Evolutionary conservation across 768 basidiomycete genomes (phyloP).

Genomic region (Psilocybe tampanensis): DNA sequence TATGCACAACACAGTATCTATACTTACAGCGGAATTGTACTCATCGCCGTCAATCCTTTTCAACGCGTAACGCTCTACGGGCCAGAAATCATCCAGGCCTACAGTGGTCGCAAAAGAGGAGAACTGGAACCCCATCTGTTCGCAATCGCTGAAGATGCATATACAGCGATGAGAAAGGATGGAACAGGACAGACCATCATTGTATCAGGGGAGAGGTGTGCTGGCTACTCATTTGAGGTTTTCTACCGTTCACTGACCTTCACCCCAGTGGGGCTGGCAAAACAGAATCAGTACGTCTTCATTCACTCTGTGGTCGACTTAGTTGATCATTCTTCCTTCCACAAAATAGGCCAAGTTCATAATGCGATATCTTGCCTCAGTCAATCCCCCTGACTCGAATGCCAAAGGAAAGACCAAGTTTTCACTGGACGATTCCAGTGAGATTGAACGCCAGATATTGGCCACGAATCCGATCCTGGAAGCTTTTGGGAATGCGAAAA

Average conservation of each 20-base stretch:
- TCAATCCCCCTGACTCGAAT: constrained; percentile 77
- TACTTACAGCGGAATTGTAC: constrained; percentile 97
- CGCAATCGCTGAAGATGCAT: constrained; percentile 98
- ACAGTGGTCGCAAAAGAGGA: constrained; percentile 88
- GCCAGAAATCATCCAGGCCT: constrained; percentile 96
- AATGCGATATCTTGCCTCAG: constrained; percentile 98
- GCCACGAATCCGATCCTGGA: constrained; percentile 99
- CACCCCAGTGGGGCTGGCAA: constrained; percentile 93
- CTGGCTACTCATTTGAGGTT: constrained; percentile 11
- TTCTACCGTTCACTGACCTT: constrained; percentile 15
- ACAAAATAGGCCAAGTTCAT: constrained; percentile 87
- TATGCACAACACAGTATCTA: constrained; percentile 98
- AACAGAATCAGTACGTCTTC: constrained; percentile 83
- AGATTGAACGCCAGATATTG: constrained; percentile 95
- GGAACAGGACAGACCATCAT: constrained; percentile 98
- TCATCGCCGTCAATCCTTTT: constrained; percentile 99
- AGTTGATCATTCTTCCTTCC: neutral
- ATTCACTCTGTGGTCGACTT: neutral
- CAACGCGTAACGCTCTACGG: constrained; percentile 97
- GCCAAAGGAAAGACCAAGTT: constrained; percentile 68
- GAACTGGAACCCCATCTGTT: constrained; percentile 98
- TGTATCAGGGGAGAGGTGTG: constrained; percentile 95
- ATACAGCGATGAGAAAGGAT: constrained; percentile 95
- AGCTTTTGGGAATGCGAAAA: constrained; percentile 99
- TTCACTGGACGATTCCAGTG: constrained; percentile 84